Evolutionary conservation across 2,329 filamentous ascomycete genomes (phyloP).

Genomic region (Claviceps quebecensis): DNA sequence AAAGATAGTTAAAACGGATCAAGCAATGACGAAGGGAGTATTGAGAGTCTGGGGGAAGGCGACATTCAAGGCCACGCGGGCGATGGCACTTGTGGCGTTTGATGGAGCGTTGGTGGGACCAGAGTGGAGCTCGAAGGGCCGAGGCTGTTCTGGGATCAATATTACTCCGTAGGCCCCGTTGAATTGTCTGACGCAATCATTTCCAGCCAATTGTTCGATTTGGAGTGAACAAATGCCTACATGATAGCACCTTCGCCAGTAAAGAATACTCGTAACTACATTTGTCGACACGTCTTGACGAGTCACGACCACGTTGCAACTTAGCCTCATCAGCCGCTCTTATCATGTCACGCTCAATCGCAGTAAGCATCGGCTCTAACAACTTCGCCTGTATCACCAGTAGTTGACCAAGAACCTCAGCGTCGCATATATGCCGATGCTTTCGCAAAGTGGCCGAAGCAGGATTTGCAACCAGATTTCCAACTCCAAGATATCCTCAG

Average conservation of each 20-base stretch:
- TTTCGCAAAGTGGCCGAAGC: conserved; percentile 46
- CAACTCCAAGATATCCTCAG: conserved; percentile 45
- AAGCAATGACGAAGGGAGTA: neutral
- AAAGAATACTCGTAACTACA: neutral
- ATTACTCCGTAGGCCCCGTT: neutral
- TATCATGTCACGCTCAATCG: conserved; percentile 20
- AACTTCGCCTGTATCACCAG: too few relatives aligned
- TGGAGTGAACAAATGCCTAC: neutral
- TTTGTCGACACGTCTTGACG: neutral
- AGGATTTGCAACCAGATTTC: conserved; percentile 46
- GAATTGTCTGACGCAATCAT: neutral
- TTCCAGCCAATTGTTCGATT: neutral
- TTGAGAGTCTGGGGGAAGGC: neutral
- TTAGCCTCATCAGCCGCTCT: neutral
- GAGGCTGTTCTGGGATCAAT: neutral
- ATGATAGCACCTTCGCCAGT: neutral
- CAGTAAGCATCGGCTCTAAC: conserved; percentile 9
- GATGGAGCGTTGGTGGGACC: neutral
- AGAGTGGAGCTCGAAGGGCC: too few relatives aligned
- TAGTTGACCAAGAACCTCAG: conserved; percentile 10
- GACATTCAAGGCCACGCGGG: neutral
- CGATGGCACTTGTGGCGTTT: neutral
- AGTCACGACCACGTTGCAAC: neutral
- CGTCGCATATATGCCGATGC: conserved; percentile 24
- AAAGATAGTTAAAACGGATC: neutral